These are phyloP conservation scores for Globisporangium iwayamae DNA, from an alignment of 352 stramenopile species.

Conservation along the genomic window DNA sequence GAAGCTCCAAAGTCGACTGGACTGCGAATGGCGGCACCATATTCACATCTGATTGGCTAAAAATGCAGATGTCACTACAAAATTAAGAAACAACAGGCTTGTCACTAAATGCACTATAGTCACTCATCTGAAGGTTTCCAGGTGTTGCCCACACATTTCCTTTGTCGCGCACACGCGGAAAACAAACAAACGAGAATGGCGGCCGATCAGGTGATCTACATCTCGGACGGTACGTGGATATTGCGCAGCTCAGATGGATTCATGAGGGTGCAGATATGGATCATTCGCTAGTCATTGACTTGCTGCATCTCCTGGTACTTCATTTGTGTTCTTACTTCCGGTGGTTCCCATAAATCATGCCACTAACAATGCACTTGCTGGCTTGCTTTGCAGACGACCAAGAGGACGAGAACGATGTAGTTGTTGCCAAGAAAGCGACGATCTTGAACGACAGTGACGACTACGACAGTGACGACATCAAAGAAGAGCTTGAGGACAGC, in stretches of 20 bases:
- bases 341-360: background rate
- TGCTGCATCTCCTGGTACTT: background rate
- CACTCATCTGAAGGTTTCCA: background rate
- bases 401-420: background rate
- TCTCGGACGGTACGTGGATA: slow-evolving; percentile 42
- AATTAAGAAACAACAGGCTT: background rate
- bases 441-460: background rate
- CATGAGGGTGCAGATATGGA: background rate
- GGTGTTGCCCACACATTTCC: background rate
- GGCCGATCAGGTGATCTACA: slow-evolving; percentile 34
- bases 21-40: slow-evolving; percentile 1
- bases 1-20: slow-evolving; percentile 4
- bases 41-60: background rate
- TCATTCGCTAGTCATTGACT: background rate
- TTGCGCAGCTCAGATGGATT: background rate
- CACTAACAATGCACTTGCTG: background rate
- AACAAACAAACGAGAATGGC: slow-evolving; percentile 8
- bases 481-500: background rate
- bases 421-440: background rate
- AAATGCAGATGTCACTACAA: slow-evolving; percentile 1
- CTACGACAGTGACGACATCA: slow-evolving; percentile 10
- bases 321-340: background rate
- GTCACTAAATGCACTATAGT: background rate
- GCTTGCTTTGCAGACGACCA: slow-evolving; percentile 7
- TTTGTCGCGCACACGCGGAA: background rate